Evolutionary conservation across 2,329 filamentous ascomycete species (phyloP), one percentile per base, ranked within the genome.

Genomic region (Parafenestella ontariensis): DNA sequence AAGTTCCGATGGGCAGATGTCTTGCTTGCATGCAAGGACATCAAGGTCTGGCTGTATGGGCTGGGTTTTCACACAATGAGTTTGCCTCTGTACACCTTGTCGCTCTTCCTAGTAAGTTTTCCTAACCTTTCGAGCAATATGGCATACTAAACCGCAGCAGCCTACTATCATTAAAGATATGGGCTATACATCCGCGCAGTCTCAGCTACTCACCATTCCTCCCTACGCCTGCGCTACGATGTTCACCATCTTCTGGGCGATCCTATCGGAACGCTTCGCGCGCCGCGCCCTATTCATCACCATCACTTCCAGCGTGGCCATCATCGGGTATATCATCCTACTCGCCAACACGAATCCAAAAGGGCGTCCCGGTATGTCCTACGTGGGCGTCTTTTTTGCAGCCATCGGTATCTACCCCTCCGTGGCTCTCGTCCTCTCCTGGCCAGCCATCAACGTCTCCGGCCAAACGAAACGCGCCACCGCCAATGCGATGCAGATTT

Each of bases 61-160:
- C 70, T 90, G 0, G 84, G 82, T 0, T 91, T 90, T 63, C 89
- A 92, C 69, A 90, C 88, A 5, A 86, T 91, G 80, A 89, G 85
- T 52, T 73, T 92, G 7, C 74, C 74, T 0, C 52, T 77, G 1
- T 77, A 76, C 48, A 76, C 73, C 0, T 48, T 77, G 10, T 76
- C 73, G 15, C 61, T 77, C 2, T 77, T 77, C 39, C 42, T 77
- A 34, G 72, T 74, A 62, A 50, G 80, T 70, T 17, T 17, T 13
- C n/a, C 13, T 21, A 88, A n/a, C 8, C 45, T 18, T 17, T 28
- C 6, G 13, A 21, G 34, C 5, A 15, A 15, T 28, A 2, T 7
- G 23, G 18, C 31, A 21, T 26, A 40, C 56, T 61, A 52, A 61
- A n/a, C n/a, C 45, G 17, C 9, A 7, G 1, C 26, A 93, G 62